Evolutionary conservation across 1,139 yeast species (phyloP), one percentile per base, ranked within the genome.

Genomic region (Lodderomyces theae): DNA sequence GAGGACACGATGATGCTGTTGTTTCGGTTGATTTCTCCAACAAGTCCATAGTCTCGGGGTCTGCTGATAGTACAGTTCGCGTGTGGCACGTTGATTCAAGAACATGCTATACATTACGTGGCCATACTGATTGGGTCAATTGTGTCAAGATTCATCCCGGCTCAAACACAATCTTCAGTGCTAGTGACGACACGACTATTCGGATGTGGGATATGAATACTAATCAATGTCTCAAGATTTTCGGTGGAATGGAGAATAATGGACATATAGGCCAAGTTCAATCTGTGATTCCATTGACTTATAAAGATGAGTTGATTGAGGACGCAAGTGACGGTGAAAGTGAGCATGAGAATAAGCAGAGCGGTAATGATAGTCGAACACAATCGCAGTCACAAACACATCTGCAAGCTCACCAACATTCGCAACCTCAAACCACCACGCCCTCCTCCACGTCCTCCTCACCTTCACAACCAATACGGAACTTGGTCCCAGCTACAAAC

Each of bases 1-100:
- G 94, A 33, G 97, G 97, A 3, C 97, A 92, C 62, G 84, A 83
- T 39, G 95, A 86, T 54, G 82, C 88, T 35, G 96, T 92, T 4
- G 72, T 86, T 35, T 78, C 88, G 46, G 89, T 92, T 41, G 92
- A 85, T 57, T 85, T 82, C 57, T 79, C 76, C 50, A 80, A 84
- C 51, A 88, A 86, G 54, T 73, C 88, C 24, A 88, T 92, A 56
- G 97, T 90, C 1, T 82, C 94, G 5, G 98, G 97, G 0, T 83
- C 95, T 13, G 96, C 96, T 0, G 98, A 92, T 64, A 76, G 79
- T 50, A 89, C 95, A 0, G 86, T 92, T 42, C 87, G 89, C 57
- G 92, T 92, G 10, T 92, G 98, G 98, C 95, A 92, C 60, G 96
- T 92, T 41, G 95, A 86, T 58, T 81, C 89, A 13, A 74, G 96